Conservation (phyloP, 306 rosid genomes). For the Quercus wislizeni region DNA sequence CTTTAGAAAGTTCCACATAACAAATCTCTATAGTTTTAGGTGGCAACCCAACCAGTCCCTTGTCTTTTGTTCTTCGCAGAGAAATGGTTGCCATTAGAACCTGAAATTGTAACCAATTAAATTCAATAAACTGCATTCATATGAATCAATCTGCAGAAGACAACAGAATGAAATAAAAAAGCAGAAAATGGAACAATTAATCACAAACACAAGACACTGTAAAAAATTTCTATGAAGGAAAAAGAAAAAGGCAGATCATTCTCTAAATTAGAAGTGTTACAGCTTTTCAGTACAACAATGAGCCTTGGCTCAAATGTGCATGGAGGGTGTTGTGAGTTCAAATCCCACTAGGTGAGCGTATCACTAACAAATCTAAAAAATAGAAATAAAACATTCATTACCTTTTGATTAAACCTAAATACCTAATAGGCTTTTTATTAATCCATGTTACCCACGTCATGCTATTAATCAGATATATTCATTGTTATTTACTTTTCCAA, state of each 20-base stretch:
- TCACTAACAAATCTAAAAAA: too few relatives aligned
- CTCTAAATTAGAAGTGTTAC: neutral
- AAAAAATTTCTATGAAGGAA: neutral
- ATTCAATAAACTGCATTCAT: neutral
- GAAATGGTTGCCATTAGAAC: conserved; percentile 73
- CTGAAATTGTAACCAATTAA: conserved; percentile 24
- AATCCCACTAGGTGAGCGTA: too few relatives aligned
- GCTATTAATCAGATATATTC: neutral
- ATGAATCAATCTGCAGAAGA: neutral
- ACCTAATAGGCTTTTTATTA: neutral
- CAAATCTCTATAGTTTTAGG: conserved; percentile 59
- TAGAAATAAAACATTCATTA: neutral
- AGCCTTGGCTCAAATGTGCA: too few relatives aligned
- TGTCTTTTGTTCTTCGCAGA: conserved; percentile 73
- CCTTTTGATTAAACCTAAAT: neutral
- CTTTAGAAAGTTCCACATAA: conserved; percentile 58
- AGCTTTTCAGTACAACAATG: neutral
- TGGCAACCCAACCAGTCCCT: conserved; percentile 59
- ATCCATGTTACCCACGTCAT: neutral
- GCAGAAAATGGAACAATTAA: neutral
- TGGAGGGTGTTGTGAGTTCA: too few relatives aligned
- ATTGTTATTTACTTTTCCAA: neutral
- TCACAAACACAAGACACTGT: neutral
- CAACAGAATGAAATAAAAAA: neutral
- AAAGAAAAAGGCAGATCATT: neutral